These are phyloP conservation scores for Cadophora sp. DNA, from an alignment of 2,329 filamentous ascomycete genomes.

Conservation along the genomic window DNA sequence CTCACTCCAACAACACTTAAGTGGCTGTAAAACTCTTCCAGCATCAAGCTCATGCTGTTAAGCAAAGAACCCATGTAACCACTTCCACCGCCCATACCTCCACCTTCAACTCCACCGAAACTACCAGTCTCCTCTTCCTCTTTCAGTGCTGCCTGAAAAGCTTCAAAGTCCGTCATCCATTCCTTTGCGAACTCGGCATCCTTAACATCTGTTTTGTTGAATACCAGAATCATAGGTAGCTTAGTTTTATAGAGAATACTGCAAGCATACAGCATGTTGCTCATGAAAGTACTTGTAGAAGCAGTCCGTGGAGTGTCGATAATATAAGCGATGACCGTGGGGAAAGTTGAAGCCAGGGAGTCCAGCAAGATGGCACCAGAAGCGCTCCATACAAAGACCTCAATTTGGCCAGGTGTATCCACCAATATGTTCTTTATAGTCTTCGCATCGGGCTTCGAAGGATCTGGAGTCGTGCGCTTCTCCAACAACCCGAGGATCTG, in stretches of 20 bases:
- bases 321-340: constrained; percentile 95
- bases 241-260: constrained; percentile 99
- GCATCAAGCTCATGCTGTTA: constrained; percentile 96
- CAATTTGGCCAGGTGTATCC: constrained; percentile 96
- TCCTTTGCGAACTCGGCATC: constrained; percentile 91
- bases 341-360: constrained; percentile 90
- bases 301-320: constrained; percentile 95
- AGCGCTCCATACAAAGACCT: constrained; percentile 98
- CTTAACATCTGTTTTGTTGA: constrained; percentile 98
- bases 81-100: constrained; percentile 71
- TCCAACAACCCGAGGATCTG: constrained; percentile 90
- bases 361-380: constrained; percentile 93
- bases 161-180: constrained; percentile 99
- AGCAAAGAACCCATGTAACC: constrained; percentile 96
- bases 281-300: constrained; percentile 98
- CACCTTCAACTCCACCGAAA: constrained; percentile 74
- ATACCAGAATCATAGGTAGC: constrained; percentile 96
- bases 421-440: constrained; percentile 85
- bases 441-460: constrained; percentile 63
- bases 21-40: constrained; percentile 97
- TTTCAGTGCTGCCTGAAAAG: constrained; percentile 86
- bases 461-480: constrained; percentile 77
- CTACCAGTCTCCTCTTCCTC: constrained; percentile 80
- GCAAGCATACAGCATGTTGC: constrained; percentile 99
- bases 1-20: constrained; percentile 92